Conservation (phyloP, 2,329 filamentous ascomycete genomes). For the Xylaria multiplex region DNA sequence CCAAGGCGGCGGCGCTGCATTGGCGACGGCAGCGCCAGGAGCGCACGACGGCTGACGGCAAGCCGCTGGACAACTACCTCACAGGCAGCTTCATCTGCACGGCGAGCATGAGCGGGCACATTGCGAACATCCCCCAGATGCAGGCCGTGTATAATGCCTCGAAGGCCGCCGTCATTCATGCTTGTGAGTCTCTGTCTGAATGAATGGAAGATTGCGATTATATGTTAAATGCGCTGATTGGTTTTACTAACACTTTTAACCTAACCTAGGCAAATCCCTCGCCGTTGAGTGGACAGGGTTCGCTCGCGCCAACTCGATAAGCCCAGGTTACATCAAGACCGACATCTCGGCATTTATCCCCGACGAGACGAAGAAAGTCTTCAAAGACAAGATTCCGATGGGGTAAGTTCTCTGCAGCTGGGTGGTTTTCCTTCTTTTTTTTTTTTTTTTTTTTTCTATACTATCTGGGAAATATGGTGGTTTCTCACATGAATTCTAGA, state of each 20-base stretch:
- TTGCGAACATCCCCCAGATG: constrained; percentile 80
- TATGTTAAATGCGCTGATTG: background rate
- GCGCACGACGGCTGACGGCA: constrained; percentile 70
- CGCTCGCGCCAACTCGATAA: constrained; percentile 76
- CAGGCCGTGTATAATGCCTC: constrained; percentile 79
- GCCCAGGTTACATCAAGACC: constrained; percentile 79
- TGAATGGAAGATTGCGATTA: background rate
- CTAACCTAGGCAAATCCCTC: constrained; percentile 67
- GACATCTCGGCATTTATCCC: constrained; percentile 75
- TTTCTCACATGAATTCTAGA: constrained; percentile 48
- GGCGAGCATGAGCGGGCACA: constrained; percentile 80
- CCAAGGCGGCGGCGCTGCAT: constrained; percentile 73
- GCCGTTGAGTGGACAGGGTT: constrained; percentile 82
- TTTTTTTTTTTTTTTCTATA: no score
- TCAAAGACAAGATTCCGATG: constrained; percentile 84
- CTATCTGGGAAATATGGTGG: background rate
- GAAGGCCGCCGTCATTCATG: constrained; percentile 71
- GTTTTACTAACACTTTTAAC: background rate
- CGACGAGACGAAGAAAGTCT: constrained; percentile 74
- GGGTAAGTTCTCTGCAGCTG: constrained; percentile 56
- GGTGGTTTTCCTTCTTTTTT: no score
- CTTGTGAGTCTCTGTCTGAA: constrained; percentile 55
- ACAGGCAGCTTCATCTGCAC: constrained; percentile 81
- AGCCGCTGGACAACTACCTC: constrained; percentile 67
- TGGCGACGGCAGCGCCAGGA: constrained; percentile 77